phyloP scores from a whole-genome alignment of 192 early-diverging fungal species.

The Paraglomus brasilianum region DNA sequence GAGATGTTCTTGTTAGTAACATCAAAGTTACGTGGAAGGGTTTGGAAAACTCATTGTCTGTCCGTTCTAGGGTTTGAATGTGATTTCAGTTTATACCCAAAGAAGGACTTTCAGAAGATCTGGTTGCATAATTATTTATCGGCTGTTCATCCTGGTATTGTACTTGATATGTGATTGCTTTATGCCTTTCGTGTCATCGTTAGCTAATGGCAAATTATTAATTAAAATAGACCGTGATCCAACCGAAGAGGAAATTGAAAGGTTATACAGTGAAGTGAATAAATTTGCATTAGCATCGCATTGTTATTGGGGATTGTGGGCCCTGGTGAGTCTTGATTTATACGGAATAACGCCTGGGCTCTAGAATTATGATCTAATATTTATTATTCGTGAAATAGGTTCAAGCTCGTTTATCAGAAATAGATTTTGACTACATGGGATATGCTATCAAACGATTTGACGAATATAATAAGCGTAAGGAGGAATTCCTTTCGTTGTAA shows the following conservation, averaged over 20 bases:
- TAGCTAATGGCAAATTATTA: conserved; percentile 7
- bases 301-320: conserved; percentile 89
- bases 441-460: conserved; percentile 81
- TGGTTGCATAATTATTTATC: conserved; percentile 81
- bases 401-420: conserved; percentile 85
- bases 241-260: conserved; percentile 51
- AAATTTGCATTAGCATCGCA: conserved; percentile 88
- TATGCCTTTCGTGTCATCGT: conserved; percentile 38
- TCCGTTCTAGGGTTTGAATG: conserved; percentile 77
- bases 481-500: conserved; percentile 48
- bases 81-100: conserved; percentile 83
- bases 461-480: conserved; percentile 67
- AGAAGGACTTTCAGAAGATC: conserved; percentile 60
- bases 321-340: conserved; percentile 46
- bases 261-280: conserved; percentile 74
- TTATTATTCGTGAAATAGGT: conserved; percentile 28
- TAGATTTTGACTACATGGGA: conserved; percentile 94
- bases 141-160: conserved; percentile 38
- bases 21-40: too few species aligned
- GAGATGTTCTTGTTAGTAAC: neutral
- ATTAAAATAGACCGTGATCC: conserved; percentile 31
- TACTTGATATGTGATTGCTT: conserved; percentile 73
- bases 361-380: conserved; percentile 1
- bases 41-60: neutral
- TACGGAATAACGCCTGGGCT: too few species aligned